Conservation (phyloP, 805 yeast species). For the Yamadazyma olivae region DNA sequence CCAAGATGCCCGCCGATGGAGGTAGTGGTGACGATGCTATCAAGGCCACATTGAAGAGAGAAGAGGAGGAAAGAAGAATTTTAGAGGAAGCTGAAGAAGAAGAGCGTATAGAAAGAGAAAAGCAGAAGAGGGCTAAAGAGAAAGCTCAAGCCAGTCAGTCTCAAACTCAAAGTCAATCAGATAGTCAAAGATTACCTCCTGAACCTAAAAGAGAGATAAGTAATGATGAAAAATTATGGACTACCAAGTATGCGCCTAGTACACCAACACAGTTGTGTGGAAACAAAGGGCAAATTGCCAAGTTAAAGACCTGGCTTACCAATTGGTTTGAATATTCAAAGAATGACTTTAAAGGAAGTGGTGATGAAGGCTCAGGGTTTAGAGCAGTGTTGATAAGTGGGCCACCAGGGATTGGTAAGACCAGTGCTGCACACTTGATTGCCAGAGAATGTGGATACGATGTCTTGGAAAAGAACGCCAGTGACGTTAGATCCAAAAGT, state of each 20-base stretch:
- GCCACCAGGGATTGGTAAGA: constrained; percentile 85
- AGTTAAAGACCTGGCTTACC: constrained; percentile 68
- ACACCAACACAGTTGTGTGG: constrained; percentile 81
- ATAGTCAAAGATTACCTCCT: constrained; percentile 12
- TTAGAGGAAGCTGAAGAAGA: constrained; percentile 49
- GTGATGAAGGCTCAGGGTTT: constrained; percentile 59
- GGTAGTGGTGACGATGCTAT: constrained; percentile 81
- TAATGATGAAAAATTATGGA: constrained; percentile 78
- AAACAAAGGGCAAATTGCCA: constrained; percentile 70
- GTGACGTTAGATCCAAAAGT: constrained; percentile 86
- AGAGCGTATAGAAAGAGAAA: constrained; percentile 42
- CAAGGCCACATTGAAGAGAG: constrained; percentile 65
- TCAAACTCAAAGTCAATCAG: not conserved
- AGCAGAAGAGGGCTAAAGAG: constrained; percentile 13
- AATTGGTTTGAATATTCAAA: constrained; percentile 67
- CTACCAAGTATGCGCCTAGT: constrained; percentile 88
- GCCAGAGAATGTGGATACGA: constrained; percentile 71
- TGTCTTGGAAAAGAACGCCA: constrained; percentile 74
- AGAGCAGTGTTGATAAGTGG: constrained; percentile 87
- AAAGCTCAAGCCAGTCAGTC: not conserved
- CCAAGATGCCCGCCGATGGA: constrained; percentile 87
- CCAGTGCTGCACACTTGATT: constrained; percentile 75
- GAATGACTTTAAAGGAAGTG: constrained; percentile 54
- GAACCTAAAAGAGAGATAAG: constrained; percentile 33
- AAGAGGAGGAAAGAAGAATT: constrained; percentile 61